phyloP scores from a whole-genome alignment of 257 asterid genomes.

The Solanum commersonii region DNA sequence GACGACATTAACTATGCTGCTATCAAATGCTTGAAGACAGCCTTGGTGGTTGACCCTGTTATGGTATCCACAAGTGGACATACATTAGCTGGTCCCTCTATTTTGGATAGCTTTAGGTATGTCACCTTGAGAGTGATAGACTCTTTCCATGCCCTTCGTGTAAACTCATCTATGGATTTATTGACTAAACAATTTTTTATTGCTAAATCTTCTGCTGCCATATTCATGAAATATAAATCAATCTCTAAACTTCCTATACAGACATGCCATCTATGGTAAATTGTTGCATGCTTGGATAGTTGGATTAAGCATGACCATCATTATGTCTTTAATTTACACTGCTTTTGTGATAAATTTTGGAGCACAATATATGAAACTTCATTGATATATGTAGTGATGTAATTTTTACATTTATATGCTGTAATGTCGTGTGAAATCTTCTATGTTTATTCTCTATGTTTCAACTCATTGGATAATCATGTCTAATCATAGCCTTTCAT shows the following conservation, averaged over 20 bases:
- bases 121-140: background rate
- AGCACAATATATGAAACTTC: background rate
- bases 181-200: background rate
- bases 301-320: background rate
- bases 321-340: background rate
- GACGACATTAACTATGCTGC: background rate
- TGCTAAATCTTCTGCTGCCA: background rate
- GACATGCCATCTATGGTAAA: background rate
- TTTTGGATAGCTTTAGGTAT: slow-evolving; percentile 61
- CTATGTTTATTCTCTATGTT: background rate
- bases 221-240: background rate
- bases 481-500: background rate
- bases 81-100: slow-evolving; percentile 58
- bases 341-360: background rate
- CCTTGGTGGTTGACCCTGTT: slow-evolving; percentile 97
- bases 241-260: background rate
- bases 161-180: background rate
- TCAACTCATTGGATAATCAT: background rate
- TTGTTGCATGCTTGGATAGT: background rate
- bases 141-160: background rate
- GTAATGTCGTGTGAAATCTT: background rate
- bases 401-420: background rate
- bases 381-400: background rate
- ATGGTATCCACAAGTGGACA: slow-evolving; percentile 97
- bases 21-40: slow-evolving; percentile 45